These are phyloP conservation scores for Acacia confusa DNA, from an alignment of 306 rosid species.

Conservation along the genomic window DNA sequence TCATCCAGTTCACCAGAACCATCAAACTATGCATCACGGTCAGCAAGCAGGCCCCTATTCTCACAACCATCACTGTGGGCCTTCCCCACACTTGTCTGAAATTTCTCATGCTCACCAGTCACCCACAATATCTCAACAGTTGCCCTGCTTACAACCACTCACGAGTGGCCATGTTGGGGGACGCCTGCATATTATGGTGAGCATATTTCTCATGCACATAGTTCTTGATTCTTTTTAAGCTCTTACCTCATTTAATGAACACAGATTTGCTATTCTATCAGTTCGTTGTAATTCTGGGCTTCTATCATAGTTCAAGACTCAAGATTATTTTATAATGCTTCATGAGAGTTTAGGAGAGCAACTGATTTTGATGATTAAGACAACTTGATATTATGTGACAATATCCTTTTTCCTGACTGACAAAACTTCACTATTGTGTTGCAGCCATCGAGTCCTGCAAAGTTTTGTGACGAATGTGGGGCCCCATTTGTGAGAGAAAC, in stretches of 20 bases:
- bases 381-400: conserved; percentile 12
- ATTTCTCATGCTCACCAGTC: conserved; percentile 83
- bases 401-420: background rate
- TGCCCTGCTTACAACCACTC: conserved; percentile 74
- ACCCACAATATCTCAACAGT: conserved; percentile 76
- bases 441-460: conserved; percentile 85
- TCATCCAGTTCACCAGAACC: conserved; percentile 77
- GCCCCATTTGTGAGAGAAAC: conserved; percentile 85
- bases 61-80: conserved; percentile 74
- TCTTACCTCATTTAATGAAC: background rate
- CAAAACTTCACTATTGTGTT: conserved; percentile 18
- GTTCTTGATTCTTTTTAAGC: background rate
- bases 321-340: conserved; percentile 12
- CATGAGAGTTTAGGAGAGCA: background rate
- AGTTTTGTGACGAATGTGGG: conserved; percentile 93
- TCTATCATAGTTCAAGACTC: background rate
- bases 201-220: background rate
- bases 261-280: background rate
- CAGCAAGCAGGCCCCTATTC: conserved; percentile 70
- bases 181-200: conserved; percentile 85
- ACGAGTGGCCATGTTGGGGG: conserved; percentile 77
- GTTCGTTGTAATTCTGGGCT: background rate
- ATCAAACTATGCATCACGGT: conserved; percentile 74
- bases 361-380: conserved; percentile 9
- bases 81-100: conserved; percentile 73